phyloP scores from a whole-genome alignment of 2,329 filamentous ascomycete genomes.

The Colletotrichum higginsianum region DNA sequence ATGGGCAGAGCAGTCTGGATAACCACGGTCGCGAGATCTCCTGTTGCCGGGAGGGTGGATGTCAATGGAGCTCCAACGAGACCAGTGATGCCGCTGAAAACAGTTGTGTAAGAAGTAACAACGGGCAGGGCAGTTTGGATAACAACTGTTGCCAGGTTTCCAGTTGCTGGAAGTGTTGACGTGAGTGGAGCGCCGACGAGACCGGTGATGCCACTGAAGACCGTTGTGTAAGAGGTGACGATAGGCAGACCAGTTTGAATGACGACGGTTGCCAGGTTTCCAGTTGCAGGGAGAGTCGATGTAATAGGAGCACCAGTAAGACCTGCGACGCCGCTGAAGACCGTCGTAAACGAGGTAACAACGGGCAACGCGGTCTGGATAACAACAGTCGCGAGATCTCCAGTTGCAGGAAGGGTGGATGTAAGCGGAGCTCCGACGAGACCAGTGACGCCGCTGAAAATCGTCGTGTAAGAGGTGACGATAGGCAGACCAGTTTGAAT shows the following conservation, averaged over 20 bases:
- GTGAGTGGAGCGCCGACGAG: background rate
- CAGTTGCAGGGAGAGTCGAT: background rate
- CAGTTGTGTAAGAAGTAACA: background rate
- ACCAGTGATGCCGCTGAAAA: background rate
- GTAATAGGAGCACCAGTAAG: background rate
- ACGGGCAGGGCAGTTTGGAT: slow-evolving; percentile 3
- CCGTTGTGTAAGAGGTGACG: slow-evolving; percentile 12
- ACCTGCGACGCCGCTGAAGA: background rate
- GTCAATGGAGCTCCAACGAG: background rate
- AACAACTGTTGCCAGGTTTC: slow-evolving; percentile 11
- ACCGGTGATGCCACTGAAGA: slow-evolving; percentile 12
- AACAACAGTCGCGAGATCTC: background rate
- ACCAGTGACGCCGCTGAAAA: background rate
- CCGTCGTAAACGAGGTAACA: background rate
- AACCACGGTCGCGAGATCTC: slow-evolving; percentile 25
- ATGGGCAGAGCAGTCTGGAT: slow-evolving; percentile 18
- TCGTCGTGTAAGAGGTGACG: background rate
- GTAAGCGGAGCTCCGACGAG: background rate
- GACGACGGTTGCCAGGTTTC: background rate
- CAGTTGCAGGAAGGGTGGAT: background rate
- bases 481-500: background rate
- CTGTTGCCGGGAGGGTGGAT: slow-evolving; percentile 12
- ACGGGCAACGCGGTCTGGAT: background rate
- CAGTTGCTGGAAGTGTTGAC: slow-evolving; percentile 8
- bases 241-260: slow-evolving; percentile 15